Base-by-base conservation (phyloP, 129 eudicot genomes). In the Sambucus nigra region DNA sequence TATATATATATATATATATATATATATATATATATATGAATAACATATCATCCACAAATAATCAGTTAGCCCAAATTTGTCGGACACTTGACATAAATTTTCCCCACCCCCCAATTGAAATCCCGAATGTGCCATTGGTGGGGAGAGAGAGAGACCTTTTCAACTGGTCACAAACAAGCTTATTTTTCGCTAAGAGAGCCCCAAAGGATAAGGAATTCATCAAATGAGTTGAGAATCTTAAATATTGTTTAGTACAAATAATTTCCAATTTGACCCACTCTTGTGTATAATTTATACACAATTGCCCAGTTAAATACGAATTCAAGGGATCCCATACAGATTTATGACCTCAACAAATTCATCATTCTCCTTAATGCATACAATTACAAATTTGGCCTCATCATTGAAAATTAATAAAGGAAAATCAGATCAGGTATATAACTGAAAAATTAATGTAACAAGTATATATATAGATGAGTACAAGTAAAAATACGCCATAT, bases 231-330 rank as follows among this genome's bases (percentile, higher is more conserved):
- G 19, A 17, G 27, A 23, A 20, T 4, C 59, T 32, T 54, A 54
- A 32, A 54, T 54, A 16, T 2, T 18, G n/a, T 35, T 35, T 35
- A 8, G 5, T 32, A 29, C 17, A 44, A 54, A 22, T 29, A 17
- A 29, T 54, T 42, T 54, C 27, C 46, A 54, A 21, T 6, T 32
- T 39, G 45, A 18, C 59, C 59, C 59, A 54, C 45, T 31, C 17
- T 32, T 54, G 31, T 32, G 26, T 19, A 32, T 54, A 31, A 16
- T 25, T 21, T 32, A 35, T 15, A 35, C 25, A 16, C 19, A 29
- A 31, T 35, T 15, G 13, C 42, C 12, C 8, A 7, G 4, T 35
- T 12, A 35, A 35, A 7, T 7, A 20, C 2, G 12, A 54, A 54
- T 31, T 25, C 17, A 18, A 0, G 7, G 11, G 2, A 39, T 1